phyloP scores from a whole-genome alignment of 257 asterid species.

The Coffea eugenioides region DNA sequence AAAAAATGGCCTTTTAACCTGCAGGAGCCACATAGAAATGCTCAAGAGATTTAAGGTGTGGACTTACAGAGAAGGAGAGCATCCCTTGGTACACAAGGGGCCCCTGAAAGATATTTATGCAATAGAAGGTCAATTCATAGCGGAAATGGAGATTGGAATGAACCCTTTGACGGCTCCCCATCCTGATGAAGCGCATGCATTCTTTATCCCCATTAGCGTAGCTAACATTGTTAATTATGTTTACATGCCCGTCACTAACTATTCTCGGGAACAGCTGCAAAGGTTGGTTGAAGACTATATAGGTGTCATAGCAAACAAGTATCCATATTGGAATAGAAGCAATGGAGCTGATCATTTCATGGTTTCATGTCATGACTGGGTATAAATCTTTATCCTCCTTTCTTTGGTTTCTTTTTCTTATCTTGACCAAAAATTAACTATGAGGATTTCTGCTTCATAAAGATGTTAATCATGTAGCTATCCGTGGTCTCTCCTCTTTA shows the following conservation, averaged over 20 bases:
- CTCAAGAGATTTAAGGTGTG: conserved; percentile 25
- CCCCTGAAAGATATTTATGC: conserved; percentile 24
- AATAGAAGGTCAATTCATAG: conserved; percentile 27
- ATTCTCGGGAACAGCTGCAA: conserved; percentile 14
- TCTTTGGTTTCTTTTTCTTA: neutral
- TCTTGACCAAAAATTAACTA: neutral
- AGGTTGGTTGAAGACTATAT: conserved; percentile 22
- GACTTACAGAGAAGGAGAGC: conserved; percentile 30
- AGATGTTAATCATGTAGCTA: too few relatives aligned
- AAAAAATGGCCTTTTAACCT: too few relatives aligned
- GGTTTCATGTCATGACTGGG: conserved; percentile 35
- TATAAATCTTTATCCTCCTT: neutral
- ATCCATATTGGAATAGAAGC: conserved; percentile 31
- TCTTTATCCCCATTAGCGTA: conserved; percentile 25
- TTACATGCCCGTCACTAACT: conserved; percentile 8
- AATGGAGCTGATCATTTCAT: conserved; percentile 30
- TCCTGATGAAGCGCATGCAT: conserved; percentile 26
- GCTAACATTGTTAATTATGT: conserved; percentile 17
- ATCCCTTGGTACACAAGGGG: conserved; percentile 24
- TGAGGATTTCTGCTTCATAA: too few relatives aligned
- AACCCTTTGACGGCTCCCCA: conserved; percentile 13
- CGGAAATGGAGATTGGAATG: conserved; percentile 19
- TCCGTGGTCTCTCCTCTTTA: too few relatives aligned
- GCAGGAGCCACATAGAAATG: conserved; percentile 29
- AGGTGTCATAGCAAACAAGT: conserved; percentile 17